Conservation (phyloP, 106 monocot species). For the Hemerocallis citrina region DNA sequence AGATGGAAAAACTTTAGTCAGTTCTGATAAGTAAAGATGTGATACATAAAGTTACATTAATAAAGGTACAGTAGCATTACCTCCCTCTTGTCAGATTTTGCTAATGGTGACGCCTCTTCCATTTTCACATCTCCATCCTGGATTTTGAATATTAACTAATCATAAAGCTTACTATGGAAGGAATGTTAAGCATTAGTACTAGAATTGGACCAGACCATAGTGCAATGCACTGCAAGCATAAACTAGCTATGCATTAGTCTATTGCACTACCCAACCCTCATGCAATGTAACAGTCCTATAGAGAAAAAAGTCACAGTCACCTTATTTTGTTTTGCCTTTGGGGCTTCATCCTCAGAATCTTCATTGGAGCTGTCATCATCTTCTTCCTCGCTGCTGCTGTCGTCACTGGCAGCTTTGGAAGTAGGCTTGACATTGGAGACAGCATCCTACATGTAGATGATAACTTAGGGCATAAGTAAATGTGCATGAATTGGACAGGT, state of each 20-base stretch:
- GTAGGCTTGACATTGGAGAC: no score
- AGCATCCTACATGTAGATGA: constrained; percentile 1
- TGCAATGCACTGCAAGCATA: no score
- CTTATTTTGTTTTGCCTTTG: constrained; percentile 18
- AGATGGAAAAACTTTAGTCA: not conserved
- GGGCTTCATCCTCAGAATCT: no score
- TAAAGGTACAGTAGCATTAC: constrained; percentile 16
- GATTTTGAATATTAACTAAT: no score
- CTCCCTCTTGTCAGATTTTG: constrained; percentile 18
- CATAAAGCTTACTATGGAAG: no score
- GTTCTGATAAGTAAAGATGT: no score
- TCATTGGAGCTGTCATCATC: constrained; percentile 59
- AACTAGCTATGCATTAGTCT: no score
- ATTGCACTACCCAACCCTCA: no score
- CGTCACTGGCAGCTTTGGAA: constrained; percentile 19
- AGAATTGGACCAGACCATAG: no score
- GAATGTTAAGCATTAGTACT: no score
- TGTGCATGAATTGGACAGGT: not conserved
- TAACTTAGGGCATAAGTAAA: not conserved
- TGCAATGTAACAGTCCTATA: no score
- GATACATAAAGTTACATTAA: not conserved
- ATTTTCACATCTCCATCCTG: constrained; percentile 53
- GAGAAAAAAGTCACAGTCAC: not conserved
- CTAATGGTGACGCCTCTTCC: constrained; percentile 28
- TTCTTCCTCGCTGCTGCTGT: constrained; percentile 45